phyloP scores from a whole-genome alignment of 192 early-diverging fungal genomes.

The Entomortierella lignicola region DNA sequence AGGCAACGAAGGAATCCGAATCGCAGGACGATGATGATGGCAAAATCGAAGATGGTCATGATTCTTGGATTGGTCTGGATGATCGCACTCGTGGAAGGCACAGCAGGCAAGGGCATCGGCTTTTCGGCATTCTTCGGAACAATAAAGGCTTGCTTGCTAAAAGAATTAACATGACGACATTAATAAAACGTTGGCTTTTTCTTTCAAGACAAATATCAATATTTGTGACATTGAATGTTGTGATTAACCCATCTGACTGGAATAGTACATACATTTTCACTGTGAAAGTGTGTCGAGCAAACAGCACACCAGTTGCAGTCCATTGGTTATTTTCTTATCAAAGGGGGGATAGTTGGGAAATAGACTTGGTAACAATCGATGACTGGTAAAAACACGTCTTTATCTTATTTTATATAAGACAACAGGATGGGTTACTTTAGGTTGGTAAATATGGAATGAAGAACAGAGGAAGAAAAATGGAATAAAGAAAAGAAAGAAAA shows the following conservation, averaged over 20 bases:
- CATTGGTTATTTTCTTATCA: constrained; percentile 7
- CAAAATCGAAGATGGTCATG: constrained; percentile 50
- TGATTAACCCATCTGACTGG: too few species aligned
- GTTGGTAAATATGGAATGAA: too few species aligned
- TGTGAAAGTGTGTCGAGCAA: constrained; percentile 54
- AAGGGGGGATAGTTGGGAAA: too few species aligned
- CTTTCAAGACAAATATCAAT: too few species aligned
- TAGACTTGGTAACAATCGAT: too few species aligned
- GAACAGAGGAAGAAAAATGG: background rate
- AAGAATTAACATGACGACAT: background rate
- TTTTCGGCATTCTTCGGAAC: constrained; percentile 44
- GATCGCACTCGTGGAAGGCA: constrained; percentile 45
- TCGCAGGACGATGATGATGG: constrained; percentile 48
- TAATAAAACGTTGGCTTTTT: too few species aligned
- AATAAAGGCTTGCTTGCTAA: constrained; percentile 49
- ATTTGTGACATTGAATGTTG: too few species aligned
- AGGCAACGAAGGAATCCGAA: constrained; percentile 32
- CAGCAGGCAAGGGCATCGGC: constrained; percentile 48
- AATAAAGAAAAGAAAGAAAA: background rate
- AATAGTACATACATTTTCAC: constrained; percentile 46
- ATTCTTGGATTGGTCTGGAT: constrained; percentile 25
- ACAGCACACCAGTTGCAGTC: constrained; percentile 55
- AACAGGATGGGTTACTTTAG: too few species aligned
- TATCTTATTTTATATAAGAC: too few species aligned
- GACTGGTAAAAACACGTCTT: too few species aligned